These are phyloP conservation scores for Monilinia fructicola DNA, from an alignment of 2,329 filamentous ascomycete species.

Conservation along the genomic window DNA sequence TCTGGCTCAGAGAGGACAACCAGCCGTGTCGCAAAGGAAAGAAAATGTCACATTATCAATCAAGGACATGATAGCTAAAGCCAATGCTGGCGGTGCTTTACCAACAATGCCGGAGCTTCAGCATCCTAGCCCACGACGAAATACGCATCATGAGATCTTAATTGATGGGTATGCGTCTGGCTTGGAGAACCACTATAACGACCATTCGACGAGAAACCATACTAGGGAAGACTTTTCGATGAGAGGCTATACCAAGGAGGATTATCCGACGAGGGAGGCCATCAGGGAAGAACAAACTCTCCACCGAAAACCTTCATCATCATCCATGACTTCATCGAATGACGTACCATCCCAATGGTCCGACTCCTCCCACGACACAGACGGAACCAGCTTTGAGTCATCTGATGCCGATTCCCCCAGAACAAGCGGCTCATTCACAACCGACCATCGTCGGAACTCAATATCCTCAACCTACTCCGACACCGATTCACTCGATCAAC, in stretches of 20 bases:
- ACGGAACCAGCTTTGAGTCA: constrained; percentile 10
- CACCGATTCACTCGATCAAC: not conserved
- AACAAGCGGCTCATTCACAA: constrained; percentile 15
- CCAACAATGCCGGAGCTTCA: constrained; percentile 34
- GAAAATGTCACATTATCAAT: constrained; percentile 32
- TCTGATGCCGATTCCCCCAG: not conserved
- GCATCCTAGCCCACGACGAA: constrained; percentile 34
- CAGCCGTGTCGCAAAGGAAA: constrained; percentile 13
- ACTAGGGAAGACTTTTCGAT: not conserved
- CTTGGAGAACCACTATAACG: not conserved
- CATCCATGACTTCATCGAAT: constrained; percentile 4
- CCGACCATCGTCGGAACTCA: not conserved
- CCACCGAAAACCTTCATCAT: constrained; percentile 10
- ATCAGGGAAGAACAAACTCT: not conserved
- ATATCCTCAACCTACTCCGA: constrained; percentile 2
- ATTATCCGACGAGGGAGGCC: not conserved
- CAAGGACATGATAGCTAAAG: constrained; percentile 36
- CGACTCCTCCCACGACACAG: constrained; percentile 18
- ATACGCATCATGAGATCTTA: constrained; percentile 51
- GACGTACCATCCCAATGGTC: constrained; percentile 19
- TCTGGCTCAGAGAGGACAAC: constrained; percentile 43
- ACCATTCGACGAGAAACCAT: not conserved
- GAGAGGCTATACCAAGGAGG: not conserved
- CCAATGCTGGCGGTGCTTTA: constrained; percentile 38
- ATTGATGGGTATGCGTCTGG: constrained; percentile 56